Base-by-base conservation (phyloP, 495 filamentous ascomycete genomes). In the Trichoderma reesei region DNA sequence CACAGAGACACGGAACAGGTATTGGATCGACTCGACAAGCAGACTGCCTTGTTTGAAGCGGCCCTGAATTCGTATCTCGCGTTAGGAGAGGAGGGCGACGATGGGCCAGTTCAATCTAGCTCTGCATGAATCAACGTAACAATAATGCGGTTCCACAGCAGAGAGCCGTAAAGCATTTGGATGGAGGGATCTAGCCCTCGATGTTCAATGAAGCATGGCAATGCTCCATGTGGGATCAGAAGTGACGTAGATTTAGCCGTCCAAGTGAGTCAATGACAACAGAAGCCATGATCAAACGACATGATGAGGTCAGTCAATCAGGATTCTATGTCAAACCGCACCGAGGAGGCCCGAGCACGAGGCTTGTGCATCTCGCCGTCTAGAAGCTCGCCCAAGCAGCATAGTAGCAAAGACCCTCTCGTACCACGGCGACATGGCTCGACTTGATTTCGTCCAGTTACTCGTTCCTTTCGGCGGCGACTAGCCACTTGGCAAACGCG, bases 401-500 rank as follows among this genome's bases (percentile, higher is more conserved):
- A 26, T 26, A 26, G 26, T 0, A 26, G 26, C 26, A 26, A 26
- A 26, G 26, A 26, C 26, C 26, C 26, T 26, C 26, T 26, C 26
- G 26, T 26, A 26, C 26, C 26, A 26, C 26, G 26, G 26, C 26
- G 26, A 26, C 26, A 26, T 26, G 26, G 26, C 26, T 26, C 26
- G 26, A 26, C 1, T 9, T 13, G 41, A 48, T 48, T 18, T 18
- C 44, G 20, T 20, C 5, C 44, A 48, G 9, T 48, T 18, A 26
- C 26, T 26, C 26, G 26, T 26, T 8, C 16, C 18, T 18, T 48
- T 18, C 4, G 4, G 9, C 8, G 16, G 51, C 51, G 8, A 36
- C 51, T 34, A 56, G 26, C 51, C 51, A 56, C 51, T 34, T 13
- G 51, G 51, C 51, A 56, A 11, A 56, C 51, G 51, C 31, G 51